Base-by-base conservation (phyloP, 495 filamentous ascomycete species). In the Durotheca rogersii region DNA sequence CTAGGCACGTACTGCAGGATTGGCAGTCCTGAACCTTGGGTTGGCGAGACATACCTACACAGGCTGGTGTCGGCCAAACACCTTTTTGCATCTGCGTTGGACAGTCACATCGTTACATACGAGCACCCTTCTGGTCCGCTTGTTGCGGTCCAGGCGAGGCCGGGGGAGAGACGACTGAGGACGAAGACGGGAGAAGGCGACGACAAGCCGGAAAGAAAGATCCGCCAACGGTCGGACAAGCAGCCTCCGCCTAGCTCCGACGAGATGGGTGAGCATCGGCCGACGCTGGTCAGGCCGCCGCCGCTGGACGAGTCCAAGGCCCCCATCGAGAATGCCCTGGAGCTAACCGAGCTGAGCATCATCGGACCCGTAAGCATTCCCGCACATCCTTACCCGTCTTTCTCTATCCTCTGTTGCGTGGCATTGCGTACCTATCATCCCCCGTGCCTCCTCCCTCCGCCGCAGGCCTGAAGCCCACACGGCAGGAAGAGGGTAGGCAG, bases 321-420 rank as follows among this genome's bases (percentile, higher is more conserved):
- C 6, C 72, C 81, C 4, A 92, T 98, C 56, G 93, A 98, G 73
- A 91, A 91, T 69, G 81, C 85, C 15, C 77, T 96, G 18, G 88
- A 95, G 61, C 75, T 98, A 61, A 92, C 86, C 2, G 81, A 85
- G 17, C 70, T 96, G 30, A 69, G 77, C 52, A 87, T 90, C 57
- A 82, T 98, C 62, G 86, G 87, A 27, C 88, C 87, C 41, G 87
- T 89, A 76, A 57, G 79, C 68, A 17, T 27, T 35, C 34, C 12
- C 23, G 35, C 44, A 10, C 44, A 4, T 40, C 43, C 25, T 18
- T 32, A 27, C 12, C 51, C 32, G 7, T 9, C 35, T 33, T 32
- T 43, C 16, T 20, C 9, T 27, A 4, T 27, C 4, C 4, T 27
- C 23, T 4, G 23, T n/a, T n/a, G n/a, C n/a, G n/a, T n/a, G n/a